Conservation (phyloP, 2,329 filamentous ascomycete genomes). For the Tolypocladium guangdongense region DNA sequence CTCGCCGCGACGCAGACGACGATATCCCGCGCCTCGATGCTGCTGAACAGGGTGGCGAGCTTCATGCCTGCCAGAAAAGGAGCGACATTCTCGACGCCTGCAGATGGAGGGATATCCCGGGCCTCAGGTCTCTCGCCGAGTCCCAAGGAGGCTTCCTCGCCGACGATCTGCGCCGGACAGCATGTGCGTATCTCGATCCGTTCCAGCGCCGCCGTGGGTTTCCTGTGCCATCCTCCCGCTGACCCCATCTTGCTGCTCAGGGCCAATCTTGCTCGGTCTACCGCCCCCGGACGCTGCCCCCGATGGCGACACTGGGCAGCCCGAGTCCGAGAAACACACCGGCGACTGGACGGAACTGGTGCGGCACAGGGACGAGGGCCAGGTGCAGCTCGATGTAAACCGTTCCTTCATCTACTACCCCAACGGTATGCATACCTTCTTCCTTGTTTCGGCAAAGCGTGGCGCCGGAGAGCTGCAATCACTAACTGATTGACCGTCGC, state of each 20-base stretch:
- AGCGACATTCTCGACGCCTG: conserved; percentile 44
- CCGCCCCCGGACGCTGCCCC: conserved; percentile 1
- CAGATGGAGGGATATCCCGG: conserved; percentile 40
- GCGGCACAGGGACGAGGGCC: conserved; percentile 76
- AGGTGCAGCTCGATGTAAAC: conserved; percentile 86
- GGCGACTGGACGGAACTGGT: conserved; percentile 51
- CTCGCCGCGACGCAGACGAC: conserved; percentile 3
- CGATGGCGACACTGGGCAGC: conserved; percentile 4
- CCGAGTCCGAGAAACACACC: not conserved
- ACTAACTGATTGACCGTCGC: not conserved
- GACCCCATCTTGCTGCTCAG: conserved; percentile 24
- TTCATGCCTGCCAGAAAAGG: conserved; percentile 20
- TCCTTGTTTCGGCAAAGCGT: not conserved
- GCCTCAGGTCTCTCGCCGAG: conserved; percentile 47
- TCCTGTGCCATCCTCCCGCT: conserved; percentile 2
- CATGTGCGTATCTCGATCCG: conserved; percentile 52
- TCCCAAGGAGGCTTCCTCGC: conserved; percentile 56
- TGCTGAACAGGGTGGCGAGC: conserved; percentile 1
- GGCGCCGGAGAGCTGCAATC: not conserved
- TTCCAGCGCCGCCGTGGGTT: not conserved
- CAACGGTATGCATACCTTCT: conserved; percentile 39
- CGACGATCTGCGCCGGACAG: conserved; percentile 57
- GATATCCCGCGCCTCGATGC: conserved; percentile 5
- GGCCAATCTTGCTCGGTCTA: conserved; percentile 50
- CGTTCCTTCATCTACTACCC: conserved; percentile 98